Evolutionary conservation across 441 rosid genomes (phyloP).

Genomic region (Erodium trifolium): DNA sequence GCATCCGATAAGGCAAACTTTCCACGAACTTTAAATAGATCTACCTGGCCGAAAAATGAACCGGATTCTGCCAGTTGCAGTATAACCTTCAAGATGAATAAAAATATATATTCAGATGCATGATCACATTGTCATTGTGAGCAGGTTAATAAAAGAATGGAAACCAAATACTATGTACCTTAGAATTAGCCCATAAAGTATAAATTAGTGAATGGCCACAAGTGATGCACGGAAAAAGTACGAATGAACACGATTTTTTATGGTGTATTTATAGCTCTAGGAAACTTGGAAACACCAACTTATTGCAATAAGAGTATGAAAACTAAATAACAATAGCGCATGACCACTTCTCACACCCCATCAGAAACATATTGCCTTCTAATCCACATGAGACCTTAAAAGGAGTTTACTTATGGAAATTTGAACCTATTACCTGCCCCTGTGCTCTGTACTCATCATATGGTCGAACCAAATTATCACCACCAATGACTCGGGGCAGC

Average conservation of each 20-base stretch:
- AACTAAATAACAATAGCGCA: too few species aligned
- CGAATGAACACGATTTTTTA: neutral
- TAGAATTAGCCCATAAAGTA: too few species aligned
- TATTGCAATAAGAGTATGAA: too few species aligned
- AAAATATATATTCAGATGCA: constrained; percentile 3
- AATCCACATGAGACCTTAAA: neutral
- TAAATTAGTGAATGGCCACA: neutral
- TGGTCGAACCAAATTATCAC: constrained; percentile 86
- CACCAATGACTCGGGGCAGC: constrained; percentile 84
- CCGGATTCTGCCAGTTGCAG: constrained; percentile 97
- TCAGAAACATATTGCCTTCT: neutral
- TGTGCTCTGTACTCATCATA: constrained; percentile 77
- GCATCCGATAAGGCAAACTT: constrained; percentile 96
- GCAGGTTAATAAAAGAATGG: neutral
- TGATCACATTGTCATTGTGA: constrained; percentile 9
- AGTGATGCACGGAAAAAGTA: neutral
- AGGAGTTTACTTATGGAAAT: neutral
- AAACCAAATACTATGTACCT: neutral
- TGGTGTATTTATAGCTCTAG: too few species aligned
- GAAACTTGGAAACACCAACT: too few species aligned
- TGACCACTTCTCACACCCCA: neutral
- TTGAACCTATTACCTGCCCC: constrained; percentile 61
- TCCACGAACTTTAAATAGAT: constrained; percentile 90
- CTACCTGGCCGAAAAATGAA: constrained; percentile 92
- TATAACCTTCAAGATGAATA: constrained; percentile 53